phyloP scores from a whole-genome alignment of 225 moss, liverwort and hornwort genomes.

The Neckera pumila region DNA sequence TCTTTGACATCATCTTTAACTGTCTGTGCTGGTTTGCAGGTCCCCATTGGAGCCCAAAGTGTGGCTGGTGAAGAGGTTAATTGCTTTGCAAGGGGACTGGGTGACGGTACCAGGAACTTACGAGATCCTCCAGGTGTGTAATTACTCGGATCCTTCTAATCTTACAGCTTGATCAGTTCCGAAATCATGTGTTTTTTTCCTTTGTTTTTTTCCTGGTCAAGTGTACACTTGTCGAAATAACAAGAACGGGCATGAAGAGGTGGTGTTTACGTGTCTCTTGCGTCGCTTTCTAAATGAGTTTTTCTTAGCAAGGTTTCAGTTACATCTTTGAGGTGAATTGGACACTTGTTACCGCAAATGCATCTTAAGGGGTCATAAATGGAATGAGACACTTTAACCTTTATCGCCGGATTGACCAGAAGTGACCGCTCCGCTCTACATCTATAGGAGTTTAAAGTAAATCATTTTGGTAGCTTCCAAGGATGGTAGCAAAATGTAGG shows the following conservation, averaged over 20 bases:
- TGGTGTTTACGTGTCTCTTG: background rate
- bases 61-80: constrained; percentile 87
- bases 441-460: background rate
- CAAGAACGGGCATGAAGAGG: background rate
- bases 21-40: constrained; percentile 22
- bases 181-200: background rate
- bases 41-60: constrained; percentile 89
- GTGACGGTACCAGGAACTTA: constrained; percentile 94
- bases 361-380: background rate
- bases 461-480: background rate
- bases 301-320: background rate
- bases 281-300: background rate
- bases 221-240: background rate
- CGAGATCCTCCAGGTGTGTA: constrained; percentile 59
- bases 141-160: background rate
- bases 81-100: constrained; percentile 98
- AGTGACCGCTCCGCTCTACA: background rate
- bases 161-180: background rate
- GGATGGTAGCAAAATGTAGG: background rate
- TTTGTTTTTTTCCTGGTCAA: background rate
- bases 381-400: background rate
- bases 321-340: background rate
- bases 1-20: background rate
- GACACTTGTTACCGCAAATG: background rate
- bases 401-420: background rate